Conservation (phyloP, 805 yeast species). For the Starmera dryadoides region DNA sequence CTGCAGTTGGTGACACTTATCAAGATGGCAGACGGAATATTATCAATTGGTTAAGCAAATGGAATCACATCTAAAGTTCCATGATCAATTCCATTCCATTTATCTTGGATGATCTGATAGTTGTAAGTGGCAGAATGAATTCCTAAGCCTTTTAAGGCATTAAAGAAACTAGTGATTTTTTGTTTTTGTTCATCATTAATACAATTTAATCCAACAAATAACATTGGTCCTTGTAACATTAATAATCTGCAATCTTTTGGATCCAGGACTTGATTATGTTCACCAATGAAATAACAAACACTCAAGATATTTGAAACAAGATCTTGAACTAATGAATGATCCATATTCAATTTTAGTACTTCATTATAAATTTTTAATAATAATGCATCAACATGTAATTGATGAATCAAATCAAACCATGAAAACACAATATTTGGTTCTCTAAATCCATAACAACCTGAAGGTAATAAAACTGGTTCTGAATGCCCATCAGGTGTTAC, state of each 20-base stretch:
- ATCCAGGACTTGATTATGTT: constrained; percentile 4
- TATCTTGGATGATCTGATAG: constrained; percentile 9
- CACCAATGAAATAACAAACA: constrained; percentile 10
- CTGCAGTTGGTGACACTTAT: no score
- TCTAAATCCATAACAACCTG: constrained; percentile 15
- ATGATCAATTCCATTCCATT: constrained; percentile 13
- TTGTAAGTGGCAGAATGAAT: constrained; percentile 14
- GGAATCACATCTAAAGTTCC: constrained; percentile 12
- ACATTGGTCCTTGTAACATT: constrained; percentile 18
- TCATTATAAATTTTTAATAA: constrained; percentile 25
- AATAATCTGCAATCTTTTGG: constrained; percentile 12
- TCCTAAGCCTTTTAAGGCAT: constrained; percentile 10
- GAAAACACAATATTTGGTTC: constrained; percentile 11
- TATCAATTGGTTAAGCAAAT: constrained; percentile 2
- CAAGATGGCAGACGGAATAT: background rate
- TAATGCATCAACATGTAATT: constrained; percentile 28
- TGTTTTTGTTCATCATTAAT: constrained; percentile 6
- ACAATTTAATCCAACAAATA: constrained; percentile 12
- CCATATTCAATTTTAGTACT: constrained; percentile 25
- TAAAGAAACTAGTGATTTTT: constrained; percentile 10
- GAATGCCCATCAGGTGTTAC: no score
- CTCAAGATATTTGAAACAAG: constrained; percentile 12
- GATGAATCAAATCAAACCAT: constrained; percentile 22
- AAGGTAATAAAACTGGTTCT: constrained; percentile 7
- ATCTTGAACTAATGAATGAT: constrained; percentile 10